phyloP scores from a whole-genome alignment of 2,329 filamentous ascomycete genomes.

The Penicillium sclerotiorum region DNA sequence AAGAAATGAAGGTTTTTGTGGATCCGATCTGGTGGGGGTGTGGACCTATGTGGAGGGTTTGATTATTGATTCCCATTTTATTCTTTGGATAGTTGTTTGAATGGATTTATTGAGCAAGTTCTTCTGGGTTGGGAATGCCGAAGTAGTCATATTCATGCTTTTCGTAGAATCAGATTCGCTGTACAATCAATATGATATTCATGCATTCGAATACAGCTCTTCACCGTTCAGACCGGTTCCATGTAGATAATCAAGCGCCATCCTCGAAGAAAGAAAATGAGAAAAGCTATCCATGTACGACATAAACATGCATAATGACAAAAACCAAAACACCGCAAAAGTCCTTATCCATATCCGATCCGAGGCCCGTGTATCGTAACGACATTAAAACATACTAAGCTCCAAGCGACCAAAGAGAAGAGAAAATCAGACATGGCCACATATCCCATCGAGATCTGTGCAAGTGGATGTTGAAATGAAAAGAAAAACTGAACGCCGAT shows the following conservation, averaged over 20 bases:
- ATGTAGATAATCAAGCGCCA: too few relatives aligned
- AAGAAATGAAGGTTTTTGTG: constrained; percentile 27
- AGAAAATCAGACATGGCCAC: neutral
- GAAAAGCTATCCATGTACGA: constrained; percentile 6
- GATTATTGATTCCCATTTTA: neutral
- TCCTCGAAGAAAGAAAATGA: neutral
- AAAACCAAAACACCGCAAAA: constrained; percentile 7
- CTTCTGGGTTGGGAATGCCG: too few relatives aligned
- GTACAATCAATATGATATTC: neutral
- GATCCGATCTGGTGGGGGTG: constrained; percentile 22
- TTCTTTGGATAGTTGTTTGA: neutral
- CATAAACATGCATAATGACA: constrained; percentile 1
- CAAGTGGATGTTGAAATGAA: neutral
- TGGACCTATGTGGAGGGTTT: neutral
- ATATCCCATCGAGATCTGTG: constrained; percentile 2
- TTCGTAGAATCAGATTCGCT: neutral
- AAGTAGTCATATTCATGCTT: too few relatives aligned
- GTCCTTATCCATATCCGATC: neutral
- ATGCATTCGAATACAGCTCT: too few relatives aligned
- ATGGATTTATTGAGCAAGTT: too few relatives aligned
- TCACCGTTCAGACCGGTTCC: too few relatives aligned
- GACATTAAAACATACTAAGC: constrained; percentile 7
- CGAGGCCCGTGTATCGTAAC: constrained; percentile 12
- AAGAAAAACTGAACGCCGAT: constrained; percentile 7
- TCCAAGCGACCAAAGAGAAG: constrained; percentile 2